These are phyloP conservation scores for Talaromyces thailandensis DNA, from an alignment of 495 filamentous ascomycete species.

Conservation along the genomic window DNA sequence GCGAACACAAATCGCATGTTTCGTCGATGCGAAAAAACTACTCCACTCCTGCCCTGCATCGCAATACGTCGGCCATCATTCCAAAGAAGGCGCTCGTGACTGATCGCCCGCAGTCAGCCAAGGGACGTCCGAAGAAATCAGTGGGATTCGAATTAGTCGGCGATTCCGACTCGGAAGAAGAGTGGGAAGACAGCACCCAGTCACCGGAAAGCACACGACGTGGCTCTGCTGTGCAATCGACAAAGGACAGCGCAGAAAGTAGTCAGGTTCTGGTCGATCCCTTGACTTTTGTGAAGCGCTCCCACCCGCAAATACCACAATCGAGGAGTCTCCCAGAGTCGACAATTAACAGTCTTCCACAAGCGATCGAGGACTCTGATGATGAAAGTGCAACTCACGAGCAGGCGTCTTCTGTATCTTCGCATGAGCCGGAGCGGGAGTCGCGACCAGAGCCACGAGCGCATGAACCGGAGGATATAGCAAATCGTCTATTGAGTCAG, in stretches of 20 bases:
- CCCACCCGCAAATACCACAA: conserved; percentile 34
- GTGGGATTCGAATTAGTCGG: conserved; percentile 36
- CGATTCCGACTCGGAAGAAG: conserved; percentile 35
- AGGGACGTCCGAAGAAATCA: conserved; percentile 30
- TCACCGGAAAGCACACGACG: conserved; percentile 40
- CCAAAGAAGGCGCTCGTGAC: conserved; percentile 31
- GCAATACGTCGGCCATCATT: conserved; percentile 21
- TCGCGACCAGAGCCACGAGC: conserved; percentile 7
- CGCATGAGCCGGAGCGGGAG: conserved; percentile 6
- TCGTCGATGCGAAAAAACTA: conserved; percentile 37
- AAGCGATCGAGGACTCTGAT: conserved; percentile 12
- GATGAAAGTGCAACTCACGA: conserved; percentile 16
- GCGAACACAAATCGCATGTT: conserved; percentile 17
- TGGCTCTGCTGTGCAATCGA: conserved; percentile 31
- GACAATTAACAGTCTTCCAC: conserved; percentile 17
- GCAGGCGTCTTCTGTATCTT: conserved; percentile 5
- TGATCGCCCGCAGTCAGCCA: conserved; percentile 28
- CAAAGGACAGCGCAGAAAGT: conserved; percentile 32
- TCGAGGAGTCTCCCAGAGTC: conserved; percentile 39
- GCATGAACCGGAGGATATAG: conserved; percentile 27
- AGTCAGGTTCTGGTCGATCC: conserved; percentile 33
- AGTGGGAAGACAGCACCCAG: conserved; percentile 45
- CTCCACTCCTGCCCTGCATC: conserved; percentile 34
- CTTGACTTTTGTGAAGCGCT: conserved; percentile 38
- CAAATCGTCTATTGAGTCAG: conserved; percentile 30